Evolutionary conservation across 805 yeast genomes (phyloP), one percentile per base, ranked within the genome.

Genomic region (Cyberlindnera americana): DNA sequence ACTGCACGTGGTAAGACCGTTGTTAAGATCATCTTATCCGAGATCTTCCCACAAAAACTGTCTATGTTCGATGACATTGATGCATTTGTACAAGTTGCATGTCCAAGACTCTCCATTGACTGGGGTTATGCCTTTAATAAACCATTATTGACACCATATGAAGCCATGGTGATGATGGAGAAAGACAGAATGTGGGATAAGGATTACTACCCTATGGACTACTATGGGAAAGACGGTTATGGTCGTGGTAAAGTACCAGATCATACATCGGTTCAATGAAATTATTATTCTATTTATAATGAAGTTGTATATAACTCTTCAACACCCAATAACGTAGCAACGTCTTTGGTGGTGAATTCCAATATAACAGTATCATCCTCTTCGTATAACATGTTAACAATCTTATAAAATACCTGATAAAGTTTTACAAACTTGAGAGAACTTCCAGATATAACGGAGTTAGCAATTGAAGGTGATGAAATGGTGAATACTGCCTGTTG

Each of bases 71-170:
- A 87, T 53, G 93, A 87, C 54, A 77, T 91, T 14, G 99, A 93
- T 62, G 95, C 90, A 2, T 93, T 93, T 71, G 85, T 93, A 12
- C 99, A 93, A 62, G 95, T 93, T 3, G 99, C 99, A 1, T 93
- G 99, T 59, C 99, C 99, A 0, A 71, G 99, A 54, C 66, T 93
- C 33, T 87, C 96, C 2, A 91, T 93, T 29, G 99, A 93, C 61
- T 93, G 99, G 99, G 99, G 99, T 0, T 93, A 93, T 60, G 99
- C 99, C 0, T 93, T 93, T 57, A 79, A 80, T 43, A 85, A 84
- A 56, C 99, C 99, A 0, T 65, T 93, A 30, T 64, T 93, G 42
- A 91, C 99, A 0, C 99, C 99, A 0, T 93, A 93, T 59, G 99
- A 93, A 58, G 88, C 96, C 0, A 88, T 86, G 87, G 95, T 90